Conservation (phyloP, 768 basidiomycete species). For the Suillus subaureus region DNA sequence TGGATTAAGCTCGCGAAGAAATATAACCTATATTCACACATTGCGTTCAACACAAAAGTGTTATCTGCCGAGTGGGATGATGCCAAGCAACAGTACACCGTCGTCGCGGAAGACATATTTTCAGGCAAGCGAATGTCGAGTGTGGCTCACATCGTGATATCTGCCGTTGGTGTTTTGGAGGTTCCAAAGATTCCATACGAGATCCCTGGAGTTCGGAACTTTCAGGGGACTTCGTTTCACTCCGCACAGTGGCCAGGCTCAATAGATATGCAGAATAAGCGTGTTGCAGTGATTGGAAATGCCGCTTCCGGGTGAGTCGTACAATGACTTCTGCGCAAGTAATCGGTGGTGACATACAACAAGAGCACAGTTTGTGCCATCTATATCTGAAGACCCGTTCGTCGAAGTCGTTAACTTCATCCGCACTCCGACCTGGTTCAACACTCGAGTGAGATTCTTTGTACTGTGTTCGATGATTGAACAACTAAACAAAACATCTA, state of each 20-base stretch:
- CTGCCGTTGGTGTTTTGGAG: conserved; percentile 51
- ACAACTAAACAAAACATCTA: conserved; percentile 36
- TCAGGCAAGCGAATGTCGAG: conserved; percentile 33
- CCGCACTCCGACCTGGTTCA: conserved; percentile 64
- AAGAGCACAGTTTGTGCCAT: conserved; percentile 66
- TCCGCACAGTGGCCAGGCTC: conserved; percentile 50
- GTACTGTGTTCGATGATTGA: background rate
- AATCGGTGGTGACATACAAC: conserved; percentile 12
- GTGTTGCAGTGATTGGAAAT: conserved; percentile 53
- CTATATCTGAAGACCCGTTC: conserved; percentile 51
- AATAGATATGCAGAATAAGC: conserved; percentile 44
- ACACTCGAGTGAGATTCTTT: conserved; percentile 45
- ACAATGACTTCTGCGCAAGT: background rate
- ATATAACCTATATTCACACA: conserved; percentile 42
- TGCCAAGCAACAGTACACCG: conserved; percentile 35
- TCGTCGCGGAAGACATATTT: conserved; percentile 33
- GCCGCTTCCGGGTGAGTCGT: conserved; percentile 58
- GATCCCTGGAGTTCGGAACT: conserved; percentile 38
- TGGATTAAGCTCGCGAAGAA: conserved; percentile 43
- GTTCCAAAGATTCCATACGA: conserved; percentile 40
- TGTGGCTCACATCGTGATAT: conserved; percentile 50
- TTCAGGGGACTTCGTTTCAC: conserved; percentile 55
- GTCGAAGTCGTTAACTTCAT: conserved; percentile 58
- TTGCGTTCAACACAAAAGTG: conserved; percentile 47
- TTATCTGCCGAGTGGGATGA: conserved; percentile 48